Conservation (phyloP, 371 early-diverging fungal species). For the Gilbertella persicaria region DNA sequence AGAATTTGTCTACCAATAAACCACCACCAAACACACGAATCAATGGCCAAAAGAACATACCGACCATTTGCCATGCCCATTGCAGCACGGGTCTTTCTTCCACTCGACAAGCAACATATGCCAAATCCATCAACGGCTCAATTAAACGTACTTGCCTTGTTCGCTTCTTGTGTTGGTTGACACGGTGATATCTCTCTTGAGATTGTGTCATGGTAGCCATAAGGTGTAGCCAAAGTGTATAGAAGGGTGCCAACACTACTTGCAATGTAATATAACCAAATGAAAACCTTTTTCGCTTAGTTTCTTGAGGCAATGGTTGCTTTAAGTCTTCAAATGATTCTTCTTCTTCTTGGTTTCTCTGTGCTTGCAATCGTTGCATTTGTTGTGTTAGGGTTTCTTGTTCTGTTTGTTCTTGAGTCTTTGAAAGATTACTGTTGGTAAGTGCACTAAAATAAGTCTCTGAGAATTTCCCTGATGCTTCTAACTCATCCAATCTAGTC, state of each 20-base stretch:
- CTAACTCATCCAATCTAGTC: slow-evolving; percentile 30
- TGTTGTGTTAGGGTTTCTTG: slow-evolving; percentile 34
- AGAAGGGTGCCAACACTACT: slow-evolving; percentile 41
- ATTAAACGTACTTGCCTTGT: slow-evolving; percentile 39
- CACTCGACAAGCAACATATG: slow-evolving; percentile 32
- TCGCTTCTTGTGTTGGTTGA: slow-evolving; percentile 40
- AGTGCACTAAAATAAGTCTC: slow-evolving; percentile 32
- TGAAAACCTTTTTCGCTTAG: slow-evolving; percentile 35
- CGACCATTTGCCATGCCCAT: slow-evolving; percentile 50
- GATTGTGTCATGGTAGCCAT: slow-evolving; percentile 41
- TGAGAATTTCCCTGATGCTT: slow-evolving; percentile 33
- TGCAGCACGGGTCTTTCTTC: slow-evolving; percentile 39
- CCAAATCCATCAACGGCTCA: slow-evolving; percentile 41
- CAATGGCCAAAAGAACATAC: slow-evolving; percentile 52
- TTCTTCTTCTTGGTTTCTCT: slow-evolving; percentile 24
- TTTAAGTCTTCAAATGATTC: slow-evolving; percentile 14
- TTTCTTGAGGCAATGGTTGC: slow-evolving; percentile 15
- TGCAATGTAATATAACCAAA: slow-evolving; percentile 50
- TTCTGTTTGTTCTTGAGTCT: slow-evolving; percentile 20
- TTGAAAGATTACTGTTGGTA: slow-evolving; percentile 14
- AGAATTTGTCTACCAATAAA: slow-evolving; percentile 50
- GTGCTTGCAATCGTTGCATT: slow-evolving; percentile 43
- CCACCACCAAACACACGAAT: slow-evolving; percentile 48
- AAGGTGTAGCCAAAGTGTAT: slow-evolving; percentile 34
- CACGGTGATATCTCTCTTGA: slow-evolving; percentile 44